Evolutionary conservation across 345 rosid species (phyloP), one percentile per base, ranked within the genome.

Genomic region (Melastoma malabathricum): DNA sequence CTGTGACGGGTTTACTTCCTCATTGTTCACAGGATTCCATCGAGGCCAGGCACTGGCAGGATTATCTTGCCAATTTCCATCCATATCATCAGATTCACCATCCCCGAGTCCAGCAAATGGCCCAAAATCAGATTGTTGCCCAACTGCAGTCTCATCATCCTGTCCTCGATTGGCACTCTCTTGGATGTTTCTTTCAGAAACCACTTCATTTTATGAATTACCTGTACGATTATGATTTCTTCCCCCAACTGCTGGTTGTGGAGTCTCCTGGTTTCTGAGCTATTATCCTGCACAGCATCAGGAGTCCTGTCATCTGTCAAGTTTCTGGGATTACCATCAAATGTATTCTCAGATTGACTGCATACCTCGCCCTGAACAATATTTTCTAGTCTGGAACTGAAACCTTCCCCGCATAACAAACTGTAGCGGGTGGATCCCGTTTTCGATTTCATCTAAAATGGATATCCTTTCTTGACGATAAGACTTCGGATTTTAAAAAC

Each of bases 361-460:
- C 75, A 72, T 50, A 73, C 88, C 68, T 77, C 84, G 54, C 76
- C 77, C 57, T 68, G 79, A 23, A 80, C 87, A 57, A 75, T 75
- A 71, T 44, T 79, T 68, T 81, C 99, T 55, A 83, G 68, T 70
- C 82, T 76, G 60, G 80, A 72, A 53, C 79, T 95, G 62, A 93
- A 81, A 47, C 97, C 99, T 61, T 88, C 94, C 82, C 99, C 88
- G 67, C 17, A n/a, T n/a, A n/a, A n/a, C n/a, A n/a, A n/a, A n/a
- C n/a, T n/a, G n/a, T n/a, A n/a, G n/a, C n/a, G n/a, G n/a, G n/a
- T n/a, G n/a, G n/a, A n/a, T n/a, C n/a, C n/a, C n/a, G n/a, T n/a
- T n/a, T n/a, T n/a, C n/a, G n/a, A n/a, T n/a, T n/a, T n/a, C n/a
- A n/a, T n/a, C n/a, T n/a, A n/a, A n/a, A n/a, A n/a, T n/a, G n/a